Percentiles rank a stretch among this genome's conserved stretches.
Conservation (phyloP, 164 flowering plant genomes). For the Magnolia officinalis region DNA sequence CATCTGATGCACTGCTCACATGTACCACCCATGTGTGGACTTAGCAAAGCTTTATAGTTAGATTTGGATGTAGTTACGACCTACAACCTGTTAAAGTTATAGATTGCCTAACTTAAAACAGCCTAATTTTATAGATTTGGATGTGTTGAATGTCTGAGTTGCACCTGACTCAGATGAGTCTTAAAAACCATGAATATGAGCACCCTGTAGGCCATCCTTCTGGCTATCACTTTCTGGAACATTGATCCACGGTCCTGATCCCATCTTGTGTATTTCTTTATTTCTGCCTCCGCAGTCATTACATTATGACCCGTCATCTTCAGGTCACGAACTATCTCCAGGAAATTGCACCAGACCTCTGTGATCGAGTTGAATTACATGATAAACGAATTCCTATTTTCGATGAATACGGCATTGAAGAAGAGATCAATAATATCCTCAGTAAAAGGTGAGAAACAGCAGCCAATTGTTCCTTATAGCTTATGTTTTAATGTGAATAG, state of each 20-base stretch:
- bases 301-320: constrained; percentile 7
- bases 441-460: constrained; percentile 67
- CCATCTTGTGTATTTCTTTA: background rate
- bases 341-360: constrained; percentile 90
- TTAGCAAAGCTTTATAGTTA: too few relatives aligned
- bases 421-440: constrained; percentile 78
- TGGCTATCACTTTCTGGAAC: background rate
- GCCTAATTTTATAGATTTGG: too few relatives aligned
- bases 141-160: too few relatives aligned
- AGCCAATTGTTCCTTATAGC: constrained; percentile 3
- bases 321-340: constrained; percentile 95
- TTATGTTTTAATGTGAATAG: background rate
- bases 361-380: constrained; percentile 75
- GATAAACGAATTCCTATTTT: constrained; percentile 76
- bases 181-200: too few relatives aligned
- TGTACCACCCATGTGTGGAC: too few relatives aligned
- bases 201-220: background rate
- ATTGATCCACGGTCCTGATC: background rate
- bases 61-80: too few relatives aligned
- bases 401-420: constrained; percentile 83
- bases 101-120: too few relatives aligned
- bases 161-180: too few relatives aligned
- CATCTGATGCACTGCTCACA: too few relatives aligned
- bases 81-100: too few relatives aligned
- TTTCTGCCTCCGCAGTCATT: background rate